Base-by-base conservation (phyloP, 129 eudicot species). In the Chrysanthemum lavandulifolium region DNA sequence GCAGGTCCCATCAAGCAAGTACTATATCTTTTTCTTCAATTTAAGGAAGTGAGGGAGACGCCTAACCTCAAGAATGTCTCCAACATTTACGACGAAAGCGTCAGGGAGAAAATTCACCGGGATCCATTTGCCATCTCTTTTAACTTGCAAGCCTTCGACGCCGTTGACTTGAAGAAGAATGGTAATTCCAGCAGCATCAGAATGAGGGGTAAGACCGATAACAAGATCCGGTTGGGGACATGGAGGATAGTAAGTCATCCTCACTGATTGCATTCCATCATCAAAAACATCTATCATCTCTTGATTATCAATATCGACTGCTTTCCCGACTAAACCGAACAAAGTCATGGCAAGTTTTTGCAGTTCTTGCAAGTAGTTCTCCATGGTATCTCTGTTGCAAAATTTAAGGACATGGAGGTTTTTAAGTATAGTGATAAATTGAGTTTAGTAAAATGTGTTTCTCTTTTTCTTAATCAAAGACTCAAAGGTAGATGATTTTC, bases 241-340 rank as follows among this genome's bases (percentile, higher is more conserved):
- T 2, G 87, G 87, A 7, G 96, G 96, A 59, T 89, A 89, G 67
- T 83, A 84, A 45, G 63, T 82, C 78, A 89, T 70, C 40, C 87
- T 79, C 51, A 80, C 51, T 0, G 86, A 76, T 69, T 87, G 89
- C 81, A 87, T 60, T 27, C 92, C 92, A 14, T 84, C 72, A 49
- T 84, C 83, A 12, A 84, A 81, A 55, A 80, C 67, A 5, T 61
- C 81, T 25, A 56, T 45, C 59, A 80, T 62, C 50, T 84, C 87
- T 73, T 16, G 43, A 33, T 61, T 61, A 10, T 82, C 73, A 19
- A 86, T 82, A 4, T 87, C 73, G n/a, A 89, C 64, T 1, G 88
- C 83, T 47, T 83, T 54, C 6, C 88, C 88, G 45, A 89, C 73
- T 29, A 84, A 16, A 12, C 51, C 29, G 2, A 84, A 70, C 31